Conservation (phyloP, 2,329 filamentous ascomycete species). For the Fusarium subtropicale region DNA sequence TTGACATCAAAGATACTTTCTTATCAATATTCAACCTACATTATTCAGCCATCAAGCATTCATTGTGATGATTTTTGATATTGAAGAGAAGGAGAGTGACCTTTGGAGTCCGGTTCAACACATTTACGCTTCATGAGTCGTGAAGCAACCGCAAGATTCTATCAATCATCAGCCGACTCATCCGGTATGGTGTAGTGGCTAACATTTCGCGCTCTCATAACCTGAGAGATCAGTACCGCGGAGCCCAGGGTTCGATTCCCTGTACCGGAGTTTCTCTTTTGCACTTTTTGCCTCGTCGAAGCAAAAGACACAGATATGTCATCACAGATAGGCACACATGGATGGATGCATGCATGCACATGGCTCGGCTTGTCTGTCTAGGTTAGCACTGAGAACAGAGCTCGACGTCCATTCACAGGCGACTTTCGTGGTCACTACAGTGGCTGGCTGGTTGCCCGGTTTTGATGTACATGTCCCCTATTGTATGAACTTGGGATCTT, state of each 20-base stretch:
- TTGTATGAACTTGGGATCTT: neutral
- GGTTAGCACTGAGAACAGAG: too few relatives aligned
- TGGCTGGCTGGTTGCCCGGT: too few relatives aligned
- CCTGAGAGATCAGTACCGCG: constrained; percentile 43
- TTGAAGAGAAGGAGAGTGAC: too few relatives aligned
- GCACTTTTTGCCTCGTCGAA: neutral
- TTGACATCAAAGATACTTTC: constrained; percentile 35
- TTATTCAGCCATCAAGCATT: constrained; percentile 1
- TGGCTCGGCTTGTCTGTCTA: too few relatives aligned
- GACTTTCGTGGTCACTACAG: too few relatives aligned
- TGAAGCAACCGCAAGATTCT: rapidly evolving
- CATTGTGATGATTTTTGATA: neutral
- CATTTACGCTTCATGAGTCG: neutral
- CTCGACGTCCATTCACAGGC: too few relatives aligned
- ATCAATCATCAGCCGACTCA: neutral
- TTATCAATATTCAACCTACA: constrained; percentile 31
- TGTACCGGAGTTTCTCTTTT: constrained; percentile 39
- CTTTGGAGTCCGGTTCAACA: neutral
- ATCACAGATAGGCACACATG: too few relatives aligned
- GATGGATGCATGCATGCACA: too few relatives aligned
- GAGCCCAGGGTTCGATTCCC: constrained; percentile 48
- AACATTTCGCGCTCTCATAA: constrained; percentile 51
- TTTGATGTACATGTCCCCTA: neutral
- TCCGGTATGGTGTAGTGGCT: constrained; percentile 52
- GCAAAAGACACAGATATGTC: too few relatives aligned